phyloP scores from a whole-genome alignment of 768 basidiomycete species.

The Exsudoporus frostii region DNA sequence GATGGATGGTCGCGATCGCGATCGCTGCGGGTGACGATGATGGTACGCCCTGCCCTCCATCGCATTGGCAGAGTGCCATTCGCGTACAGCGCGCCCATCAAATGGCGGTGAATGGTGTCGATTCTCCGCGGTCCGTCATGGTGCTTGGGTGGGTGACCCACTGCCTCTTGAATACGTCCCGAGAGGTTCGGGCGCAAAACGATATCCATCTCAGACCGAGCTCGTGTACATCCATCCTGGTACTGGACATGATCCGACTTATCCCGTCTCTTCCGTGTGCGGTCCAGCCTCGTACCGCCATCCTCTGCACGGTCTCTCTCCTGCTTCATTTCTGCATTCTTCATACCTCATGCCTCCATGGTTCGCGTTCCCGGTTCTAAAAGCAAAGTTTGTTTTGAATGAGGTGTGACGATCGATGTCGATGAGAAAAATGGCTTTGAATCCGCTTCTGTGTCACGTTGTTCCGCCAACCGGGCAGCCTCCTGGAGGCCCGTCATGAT shows the following conservation, averaged over 20 bases:
- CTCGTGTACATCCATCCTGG: neutral
- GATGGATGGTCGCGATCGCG: conserved; percentile 2
- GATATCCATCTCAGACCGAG: conserved; percentile 7
- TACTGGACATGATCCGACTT: conserved; percentile 20
- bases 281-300: conserved; percentile 1
- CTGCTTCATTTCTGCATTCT: conserved; percentile 2
- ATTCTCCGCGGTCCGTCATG: conserved; percentile 12
- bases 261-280: conserved; percentile 14
- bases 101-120: neutral
- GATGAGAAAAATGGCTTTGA: neutral
- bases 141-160: conserved; percentile 1
- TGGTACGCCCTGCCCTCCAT: neutral
- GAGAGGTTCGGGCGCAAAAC: conserved; percentile 14
- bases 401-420: conserved; percentile 7
- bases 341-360: neutral
- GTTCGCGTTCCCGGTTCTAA: neutral
- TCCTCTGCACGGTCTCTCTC: neutral
- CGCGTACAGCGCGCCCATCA: neutral
- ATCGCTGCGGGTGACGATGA: conserved; percentile 10
- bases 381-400: neutral
- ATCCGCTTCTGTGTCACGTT: conserved; percentile 13
- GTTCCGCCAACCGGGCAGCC: conserved; percentile 16
- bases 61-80: neutral
- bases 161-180: conserved; percentile 10
- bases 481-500: conserved; percentile 22